Evolutionary conservation across 2,329 filamentous ascomycete genomes (phyloP).

Genomic region (Bipolaris gigantea): DNA sequence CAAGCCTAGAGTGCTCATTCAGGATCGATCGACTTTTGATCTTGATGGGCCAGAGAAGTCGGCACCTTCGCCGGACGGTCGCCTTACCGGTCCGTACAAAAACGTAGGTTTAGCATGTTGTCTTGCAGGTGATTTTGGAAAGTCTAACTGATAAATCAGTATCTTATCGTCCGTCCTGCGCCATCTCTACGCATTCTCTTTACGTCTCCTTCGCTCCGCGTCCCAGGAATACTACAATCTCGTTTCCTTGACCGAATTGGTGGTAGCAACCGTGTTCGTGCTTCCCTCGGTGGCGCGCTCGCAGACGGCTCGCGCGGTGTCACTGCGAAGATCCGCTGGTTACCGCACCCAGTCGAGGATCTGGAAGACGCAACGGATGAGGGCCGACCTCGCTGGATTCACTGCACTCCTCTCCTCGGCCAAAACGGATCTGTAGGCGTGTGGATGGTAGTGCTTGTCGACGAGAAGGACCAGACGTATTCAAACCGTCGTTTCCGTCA

Average conservation of each 20-base stretch:
- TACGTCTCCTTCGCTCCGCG: constrained; percentile 53
- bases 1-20: constrained; percentile 53
- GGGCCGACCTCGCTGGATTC: constrained; percentile 72
- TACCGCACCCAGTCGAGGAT: constrained; percentile 43
- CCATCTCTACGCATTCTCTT: constrained; percentile 55
- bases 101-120: constrained; percentile 50
- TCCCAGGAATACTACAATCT: constrained; percentile 54
- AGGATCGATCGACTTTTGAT: constrained; percentile 48
- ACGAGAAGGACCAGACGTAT: constrained; percentile 49
- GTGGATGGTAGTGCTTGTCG: constrained; percentile 76
- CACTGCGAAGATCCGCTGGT: constrained; percentile 74
- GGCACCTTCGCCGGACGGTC: constrained; percentile 26
- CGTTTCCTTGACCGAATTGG: constrained; percentile 54
- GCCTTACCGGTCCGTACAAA: constrained; percentile 57
- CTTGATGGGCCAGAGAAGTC: constrained; percentile 20
- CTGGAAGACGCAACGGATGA: constrained; percentile 54
- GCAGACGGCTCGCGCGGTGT: constrained; percentile 66
- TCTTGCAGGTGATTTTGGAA: background rate
- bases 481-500: constrained; percentile 33
- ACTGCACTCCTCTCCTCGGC: constrained; percentile 73
- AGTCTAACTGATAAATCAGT: constrained; percentile 38
- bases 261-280: constrained; percentile 55
- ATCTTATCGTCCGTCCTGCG: constrained; percentile 52
- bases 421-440: constrained; percentile 69
- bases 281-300: constrained; percentile 62